These are phyloP conservation scores for Petunia axillaris DNA, from an alignment of 257 asterid species.

Conservation along the genomic window DNA sequence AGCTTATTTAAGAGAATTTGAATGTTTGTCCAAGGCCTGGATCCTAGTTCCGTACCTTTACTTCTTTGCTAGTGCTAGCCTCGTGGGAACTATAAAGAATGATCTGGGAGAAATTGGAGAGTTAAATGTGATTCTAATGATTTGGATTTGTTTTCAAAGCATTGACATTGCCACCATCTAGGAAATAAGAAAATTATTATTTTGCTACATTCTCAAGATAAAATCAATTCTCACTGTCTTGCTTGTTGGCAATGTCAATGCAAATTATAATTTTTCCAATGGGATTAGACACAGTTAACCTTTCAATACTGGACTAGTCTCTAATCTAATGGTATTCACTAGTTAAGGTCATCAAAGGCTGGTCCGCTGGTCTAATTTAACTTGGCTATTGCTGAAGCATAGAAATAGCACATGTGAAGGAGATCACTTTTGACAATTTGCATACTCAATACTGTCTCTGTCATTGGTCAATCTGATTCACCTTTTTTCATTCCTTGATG, in stretches of 20 bases:
- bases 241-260: too few relatives aligned
- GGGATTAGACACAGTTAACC: not conserved
- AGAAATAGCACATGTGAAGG: not conserved
- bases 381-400: not conserved
- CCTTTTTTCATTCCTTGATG: slow-evolving; percentile 22
- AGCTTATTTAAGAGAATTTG: not conserved
- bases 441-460: not conserved
- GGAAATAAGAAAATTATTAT: too few relatives aligned
- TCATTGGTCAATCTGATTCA: not conserved
- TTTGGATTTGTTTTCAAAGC: not conserved
- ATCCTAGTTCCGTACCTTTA: not conserved
- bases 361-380: not conserved
- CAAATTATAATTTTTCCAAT: not conserved
- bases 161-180: not conserved
- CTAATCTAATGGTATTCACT: slow-evolving; percentile 1
- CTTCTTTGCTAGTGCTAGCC: not conserved
- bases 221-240: too few relatives aligned
- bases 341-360: not conserved
- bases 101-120: not conserved
- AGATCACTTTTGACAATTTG: not conserved
- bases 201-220: too few relatives aligned
- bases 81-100: not conserved
- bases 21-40: not conserved
- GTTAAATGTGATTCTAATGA: not conserved
- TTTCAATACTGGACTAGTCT: not conserved